Base-by-base conservation (phyloP, 1,284 basidiomycete genomes). In the Moniliophthora roreri region DNA sequence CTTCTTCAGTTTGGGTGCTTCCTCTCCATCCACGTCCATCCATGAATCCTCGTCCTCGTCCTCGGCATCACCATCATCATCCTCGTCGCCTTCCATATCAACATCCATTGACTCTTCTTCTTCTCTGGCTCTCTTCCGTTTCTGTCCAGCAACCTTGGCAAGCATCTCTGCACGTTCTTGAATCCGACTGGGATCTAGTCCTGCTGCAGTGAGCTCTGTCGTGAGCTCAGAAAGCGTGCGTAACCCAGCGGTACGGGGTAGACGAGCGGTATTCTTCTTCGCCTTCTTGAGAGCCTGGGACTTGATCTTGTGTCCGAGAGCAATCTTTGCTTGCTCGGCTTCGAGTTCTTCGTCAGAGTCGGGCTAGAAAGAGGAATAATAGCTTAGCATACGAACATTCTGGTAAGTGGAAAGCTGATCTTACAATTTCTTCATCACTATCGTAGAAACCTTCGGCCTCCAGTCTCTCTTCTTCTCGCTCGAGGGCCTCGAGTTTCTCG, bases 361-460 rank as follows among this genome's bases (percentile, higher is more conserved):
- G 64, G 90, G 81, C 89, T 94, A 49, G 1, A 45, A 6, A 39
- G 15, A 21, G 37, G 36, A 34, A 58, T 18, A 41, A 16, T 13
- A 20, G 23, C 24, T 36, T 15, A 50, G 53, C n/a, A n/a, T n/a
- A n/a, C n/a, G 23, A 62, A 20, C 50, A 54, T 26, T 28, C 42
- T 41, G 52, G 24, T 48, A 44, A 23, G 46, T 34, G 15, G 23
- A 51, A 13, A 23, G 21, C 23, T 23, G 46, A 4, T 69, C 79
- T 61, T 63, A 93, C 90, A 66, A 92, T 90, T 52, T 93, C 89
- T 53, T 90, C 90, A 52, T 92, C 93, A 56, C 79, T 85, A 44
- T 93, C 92, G 72, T 99, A 99, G 79, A 94, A 98, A 4, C 96
- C 97, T 66, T 98, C 93, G 1, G 87, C 89, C 68, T 95, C 82